These are phyloP conservation scores for Podospora comata DNA, from an alignment of 495 filamentous ascomycete species.

Conservation along the genomic window DNA sequence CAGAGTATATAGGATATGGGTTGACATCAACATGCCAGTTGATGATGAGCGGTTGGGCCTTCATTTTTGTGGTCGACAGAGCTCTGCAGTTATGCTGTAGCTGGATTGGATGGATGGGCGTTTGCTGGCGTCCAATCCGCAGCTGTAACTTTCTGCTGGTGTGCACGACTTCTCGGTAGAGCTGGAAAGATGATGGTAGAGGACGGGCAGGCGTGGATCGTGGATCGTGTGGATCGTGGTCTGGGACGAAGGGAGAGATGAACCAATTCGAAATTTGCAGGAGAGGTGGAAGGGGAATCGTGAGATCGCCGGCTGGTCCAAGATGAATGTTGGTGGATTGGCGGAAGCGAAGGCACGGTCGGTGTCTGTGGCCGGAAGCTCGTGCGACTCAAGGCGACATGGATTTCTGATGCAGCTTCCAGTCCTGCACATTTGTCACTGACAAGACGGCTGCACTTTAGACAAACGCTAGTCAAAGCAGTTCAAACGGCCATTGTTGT, in stretches of 20 bases:
- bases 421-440: neutral
- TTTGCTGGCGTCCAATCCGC: constrained; percentile 3
- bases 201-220: neutral
- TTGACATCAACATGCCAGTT: constrained; percentile 97
- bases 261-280: neutral
- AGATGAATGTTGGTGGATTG: constrained; percentile 6
- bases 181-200: neutral
- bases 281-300: neutral
- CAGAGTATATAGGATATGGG: constrained; percentile 82
- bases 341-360: constrained; percentile 10
- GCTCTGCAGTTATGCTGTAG: constrained; percentile 2
- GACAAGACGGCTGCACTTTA: neutral
- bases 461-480: neutral
- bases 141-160: neutral
- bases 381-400: constrained; percentile 11
- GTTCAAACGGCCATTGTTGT: neutral
- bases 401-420: neutral
- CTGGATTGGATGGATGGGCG: neutral
- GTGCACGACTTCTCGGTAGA: neutral
- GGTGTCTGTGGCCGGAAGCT: constrained; percentile 8
- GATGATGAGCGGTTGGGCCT: constrained; percentile 84
- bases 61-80: constrained; percentile 59
- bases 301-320: constrained; percentile 1
- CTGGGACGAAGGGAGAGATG: neutral
- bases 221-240: neutral